Conservation (phyloP, 495 filamentous ascomycete species). For the Talaromyces liani region DNA sequence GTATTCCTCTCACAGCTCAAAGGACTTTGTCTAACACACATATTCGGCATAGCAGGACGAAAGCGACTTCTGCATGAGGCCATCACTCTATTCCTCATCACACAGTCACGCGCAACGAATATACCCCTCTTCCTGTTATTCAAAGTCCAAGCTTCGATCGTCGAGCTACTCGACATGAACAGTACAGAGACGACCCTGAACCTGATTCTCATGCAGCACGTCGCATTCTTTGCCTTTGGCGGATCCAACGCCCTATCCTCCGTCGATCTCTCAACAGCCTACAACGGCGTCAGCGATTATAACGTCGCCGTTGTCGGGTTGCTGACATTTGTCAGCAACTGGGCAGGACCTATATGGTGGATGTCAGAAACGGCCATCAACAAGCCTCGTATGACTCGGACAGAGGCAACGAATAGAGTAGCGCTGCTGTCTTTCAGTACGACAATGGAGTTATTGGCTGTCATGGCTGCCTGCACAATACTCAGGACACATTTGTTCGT, state of each 20-base stretch:
- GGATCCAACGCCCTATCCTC: constrained; percentile 89
- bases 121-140: constrained; percentile 77
- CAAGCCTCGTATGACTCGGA: constrained; percentile 25
- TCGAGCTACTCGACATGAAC: constrained; percentile 39
- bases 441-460: constrained; percentile 50
- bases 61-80: constrained; percentile 49
- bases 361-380: constrained; percentile 50
- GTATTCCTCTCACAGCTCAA: neutral
- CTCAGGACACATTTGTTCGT: constrained; percentile 90
- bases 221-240: constrained; percentile 84
- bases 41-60: neutral
- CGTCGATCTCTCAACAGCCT: constrained; percentile 74
- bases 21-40: neutral
- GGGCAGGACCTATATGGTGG: constrained; percentile 91
- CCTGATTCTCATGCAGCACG: constrained; percentile 60
- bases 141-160: constrained; percentile 45
- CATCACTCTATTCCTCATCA: constrained; percentile 72
- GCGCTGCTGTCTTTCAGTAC: constrained; percentile 59
- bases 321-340: constrained; percentile 82
- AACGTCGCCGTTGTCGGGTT: constrained; percentile 61
- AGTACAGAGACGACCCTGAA: constrained; percentile 53
- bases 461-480: constrained; percentile 83
- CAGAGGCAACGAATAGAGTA: constrained; percentile 35
- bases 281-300: constrained; percentile 72
- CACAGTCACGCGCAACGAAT: constrained; percentile 76